These are phyloP conservation scores for Salix udensis DNA, from an alignment of 345 rosid species.

Conservation along the genomic window DNA sequence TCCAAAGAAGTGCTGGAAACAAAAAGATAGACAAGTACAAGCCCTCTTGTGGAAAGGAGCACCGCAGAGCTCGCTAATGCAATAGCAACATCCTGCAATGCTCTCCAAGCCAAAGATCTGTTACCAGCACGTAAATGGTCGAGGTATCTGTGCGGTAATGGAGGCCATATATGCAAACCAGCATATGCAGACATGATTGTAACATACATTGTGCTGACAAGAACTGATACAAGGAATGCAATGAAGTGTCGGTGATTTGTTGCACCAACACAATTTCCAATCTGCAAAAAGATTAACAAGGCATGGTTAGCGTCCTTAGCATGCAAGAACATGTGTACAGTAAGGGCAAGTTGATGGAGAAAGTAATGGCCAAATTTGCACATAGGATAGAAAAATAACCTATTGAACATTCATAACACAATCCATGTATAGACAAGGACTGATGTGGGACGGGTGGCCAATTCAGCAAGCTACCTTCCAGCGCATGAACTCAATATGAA, in stretches of 20 bases:
- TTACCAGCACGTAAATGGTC: conserved; percentile 8
- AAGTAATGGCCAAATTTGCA: not conserved
- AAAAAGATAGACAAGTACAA: conserved; percentile 71
- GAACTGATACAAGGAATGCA: conserved; percentile 64
- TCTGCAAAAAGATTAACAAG: conserved; percentile 55
- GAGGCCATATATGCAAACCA: conserved; percentile 50
- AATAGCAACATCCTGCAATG: conserved; percentile 43
- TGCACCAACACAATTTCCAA: conserved; percentile 94
- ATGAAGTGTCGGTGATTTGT: conserved; percentile 57
- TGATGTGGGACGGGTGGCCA: not conserved
- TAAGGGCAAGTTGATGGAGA: not conserved
- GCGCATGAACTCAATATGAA: not conserved
- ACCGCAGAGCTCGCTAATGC: conserved; percentile 49
- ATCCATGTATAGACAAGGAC: not conserved
- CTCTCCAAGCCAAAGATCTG: conserved; percentile 29
- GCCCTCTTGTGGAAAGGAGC: conserved; percentile 57
- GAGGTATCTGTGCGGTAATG: conserved; percentile 22
- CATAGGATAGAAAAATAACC: not conserved
- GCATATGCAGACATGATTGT: conserved; percentile 37
- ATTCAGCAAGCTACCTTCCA: not conserved
- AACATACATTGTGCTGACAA: conserved; percentile 30
- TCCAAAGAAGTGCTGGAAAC: conserved; percentile 64
- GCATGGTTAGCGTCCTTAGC: conserved; percentile 31
- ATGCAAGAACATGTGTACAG: not conserved
- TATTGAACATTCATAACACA: not conserved